A percentile compares a stretch with the other conserved stretches of the same genome.
Evolutionary conservation across 148 eudicot species (phyloP).

Genomic region (Cornus suecica): DNA sequence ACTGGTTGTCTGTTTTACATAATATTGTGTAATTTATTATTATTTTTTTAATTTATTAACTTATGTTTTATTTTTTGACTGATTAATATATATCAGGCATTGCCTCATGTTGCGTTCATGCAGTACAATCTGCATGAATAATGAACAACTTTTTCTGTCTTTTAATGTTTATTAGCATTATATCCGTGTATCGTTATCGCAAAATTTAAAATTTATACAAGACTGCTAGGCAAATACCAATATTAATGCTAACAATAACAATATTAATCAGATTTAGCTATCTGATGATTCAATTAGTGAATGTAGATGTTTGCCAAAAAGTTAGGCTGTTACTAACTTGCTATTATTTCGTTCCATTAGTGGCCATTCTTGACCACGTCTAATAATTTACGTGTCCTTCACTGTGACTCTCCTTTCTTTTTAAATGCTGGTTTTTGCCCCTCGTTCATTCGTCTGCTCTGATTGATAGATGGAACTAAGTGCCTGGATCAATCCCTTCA

Average conservation of each 20-base stretch:
- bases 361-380: too few species aligned
- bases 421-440: too few species aligned
- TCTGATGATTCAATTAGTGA: too few species aligned
- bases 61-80: neutral
- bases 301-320: too few species aligned
- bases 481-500: too few species aligned
- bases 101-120: slow-evolving; percentile 2
- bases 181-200: neutral
- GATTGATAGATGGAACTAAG: too few species aligned
- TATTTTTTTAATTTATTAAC: neutral
- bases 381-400: too few species aligned
- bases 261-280: neutral
- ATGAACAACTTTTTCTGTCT: neutral
- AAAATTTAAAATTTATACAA: neutral
- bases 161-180: neutral
- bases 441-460: too few species aligned
- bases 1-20: neutral
- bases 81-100: neutral
- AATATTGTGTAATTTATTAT: neutral
- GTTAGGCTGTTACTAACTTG: too few species aligned
- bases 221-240: neutral
- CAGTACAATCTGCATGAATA: neutral
- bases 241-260: too few species aligned
- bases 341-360: too few species aligned
- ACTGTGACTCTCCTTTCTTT: too few species aligned